phyloP scores from a whole-genome alignment of 805 yeast species.

The Yamadazyma nakazawae region DNA sequence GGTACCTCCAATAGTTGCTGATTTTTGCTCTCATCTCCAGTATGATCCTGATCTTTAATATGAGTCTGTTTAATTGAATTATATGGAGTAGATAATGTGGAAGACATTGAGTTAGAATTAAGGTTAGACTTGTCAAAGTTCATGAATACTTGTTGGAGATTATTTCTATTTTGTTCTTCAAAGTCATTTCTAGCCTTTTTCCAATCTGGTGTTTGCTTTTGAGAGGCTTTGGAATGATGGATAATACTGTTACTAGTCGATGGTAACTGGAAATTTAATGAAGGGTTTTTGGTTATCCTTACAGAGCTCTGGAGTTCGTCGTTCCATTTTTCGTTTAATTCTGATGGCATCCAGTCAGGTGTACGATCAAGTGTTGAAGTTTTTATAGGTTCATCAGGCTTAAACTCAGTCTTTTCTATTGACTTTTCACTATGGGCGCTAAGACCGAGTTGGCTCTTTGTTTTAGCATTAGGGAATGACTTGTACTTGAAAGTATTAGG shows the following conservation, averaged over 20 bases:
- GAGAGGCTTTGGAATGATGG: conserved; percentile 12
- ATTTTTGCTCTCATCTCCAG: background rate
- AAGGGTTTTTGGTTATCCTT: conserved; percentile 18
- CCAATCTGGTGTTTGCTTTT: conserved; percentile 33
- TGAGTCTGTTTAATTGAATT: conserved; percentile 18
- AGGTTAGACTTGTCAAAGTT: conserved; percentile 18
- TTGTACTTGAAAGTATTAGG: conserved; percentile 45
- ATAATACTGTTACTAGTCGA: conserved; percentile 10
- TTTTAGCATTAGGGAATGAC: conserved; percentile 44
- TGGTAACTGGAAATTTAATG: conserved; percentile 10
- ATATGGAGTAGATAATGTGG: conserved; percentile 39
- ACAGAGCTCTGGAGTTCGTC: conserved; percentile 18
- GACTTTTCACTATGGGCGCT: conserved; percentile 23
- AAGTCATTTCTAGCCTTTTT: conserved; percentile 28
- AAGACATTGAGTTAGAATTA: conserved; percentile 24
- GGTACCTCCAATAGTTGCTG: background rate
- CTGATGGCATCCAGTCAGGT: conserved; percentile 44
- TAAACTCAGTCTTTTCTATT: conserved; percentile 21
- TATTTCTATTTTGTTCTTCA: conserved; percentile 20
- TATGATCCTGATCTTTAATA: conserved; percentile 13
- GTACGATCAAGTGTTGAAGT: conserved; percentile 29
- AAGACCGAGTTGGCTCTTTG: conserved; percentile 29
- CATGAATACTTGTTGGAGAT: conserved; percentile 30
- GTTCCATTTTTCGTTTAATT: conserved; percentile 34
- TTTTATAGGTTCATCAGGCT: conserved; percentile 11